Conservation (phyloP, 2,329 filamentous ascomycete species). For the Hypoxylon rubiginosum region DNA sequence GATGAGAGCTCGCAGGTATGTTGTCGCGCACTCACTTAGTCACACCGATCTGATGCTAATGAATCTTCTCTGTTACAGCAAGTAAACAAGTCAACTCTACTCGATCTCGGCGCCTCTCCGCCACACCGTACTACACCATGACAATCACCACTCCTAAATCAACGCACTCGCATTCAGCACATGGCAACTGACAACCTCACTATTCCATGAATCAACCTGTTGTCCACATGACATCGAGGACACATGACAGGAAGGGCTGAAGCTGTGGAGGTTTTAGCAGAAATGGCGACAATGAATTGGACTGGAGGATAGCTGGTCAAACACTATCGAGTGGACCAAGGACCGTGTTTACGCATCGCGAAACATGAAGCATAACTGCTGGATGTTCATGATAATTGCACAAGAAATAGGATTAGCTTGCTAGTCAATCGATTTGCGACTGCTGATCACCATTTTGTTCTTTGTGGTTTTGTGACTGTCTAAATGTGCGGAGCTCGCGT, state of each 20-base stretch:
- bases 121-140: conserved; percentile 52
- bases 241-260: conserved; percentile 43
- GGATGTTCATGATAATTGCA: conserved; percentile 39
- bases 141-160: conserved; percentile 51
- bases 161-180: conserved; percentile 52
- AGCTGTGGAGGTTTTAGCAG: conserved; percentile 49
- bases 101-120: conserved; percentile 57
- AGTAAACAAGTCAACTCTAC: conserved; percentile 59
- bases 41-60: conserved; percentile 23
- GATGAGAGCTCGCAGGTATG: conserved; percentile 97
- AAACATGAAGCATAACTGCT: conserved; percentile 38
- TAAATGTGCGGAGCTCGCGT: conserved; percentile 8
- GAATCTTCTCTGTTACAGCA: conserved; percentile 49
- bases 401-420: conserved; percentile 40
- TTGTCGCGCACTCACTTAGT: conserved; percentile 49
- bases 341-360: conserved; percentile 47
- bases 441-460: conserved; percentile 29
- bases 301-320: conserved; percentile 51
- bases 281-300: conserved; percentile 50
- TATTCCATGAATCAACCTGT: conserved; percentile 23
- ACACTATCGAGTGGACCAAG: conserved; percentile 48
- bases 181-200: conserved; percentile 19
- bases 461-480: conserved; percentile 5
- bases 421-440: conserved; percentile 48
- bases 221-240: conserved; percentile 18